phyloP scores from a whole-genome alignment of 2,329 filamentous ascomycete genomes.

The Colletotrichum costaricense region DNA sequence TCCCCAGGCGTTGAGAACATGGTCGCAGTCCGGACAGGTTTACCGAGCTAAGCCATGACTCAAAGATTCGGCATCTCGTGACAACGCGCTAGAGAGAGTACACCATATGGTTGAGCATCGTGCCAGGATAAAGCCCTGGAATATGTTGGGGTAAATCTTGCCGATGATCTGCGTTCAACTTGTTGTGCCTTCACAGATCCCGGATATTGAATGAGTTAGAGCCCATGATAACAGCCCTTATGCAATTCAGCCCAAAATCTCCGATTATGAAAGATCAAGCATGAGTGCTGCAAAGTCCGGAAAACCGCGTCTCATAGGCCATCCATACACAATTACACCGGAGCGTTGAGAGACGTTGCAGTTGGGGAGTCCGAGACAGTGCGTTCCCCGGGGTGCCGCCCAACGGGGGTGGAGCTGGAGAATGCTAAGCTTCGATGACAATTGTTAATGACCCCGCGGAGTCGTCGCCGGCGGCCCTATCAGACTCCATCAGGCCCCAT shows the following conservation, averaged over 20 bases:
- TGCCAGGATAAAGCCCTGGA: background rate
- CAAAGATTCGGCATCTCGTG: background rate
- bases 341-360: background rate
- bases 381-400: background rate
- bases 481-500: slow-evolving; percentile 1
- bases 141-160: background rate
- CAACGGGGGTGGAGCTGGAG: background rate
- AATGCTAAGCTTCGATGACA: slow-evolving; percentile 9
- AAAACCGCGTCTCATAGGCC: too few relatives aligned
- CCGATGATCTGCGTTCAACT: too few relatives aligned
- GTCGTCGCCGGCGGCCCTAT: background rate
- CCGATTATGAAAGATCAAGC: too few relatives aligned
- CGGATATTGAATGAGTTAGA: background rate
- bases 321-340: too few relatives aligned
- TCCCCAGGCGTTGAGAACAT: background rate
- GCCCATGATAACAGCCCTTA: too few relatives aligned
- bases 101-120: background rate
- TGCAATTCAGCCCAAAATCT: too few relatives aligned
- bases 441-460: background rate
- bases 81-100: background rate
- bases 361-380: slow-evolving; percentile 29
- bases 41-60: background rate
- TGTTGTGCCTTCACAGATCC: background rate
- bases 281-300: too few relatives aligned
- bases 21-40: background rate